Percentiles rank a stretch among this genome's conserved stretches.
Conservation (phyloP, 2,329 filamentous ascomycete species). For the Pseudofabraea citricarpa region DNA sequence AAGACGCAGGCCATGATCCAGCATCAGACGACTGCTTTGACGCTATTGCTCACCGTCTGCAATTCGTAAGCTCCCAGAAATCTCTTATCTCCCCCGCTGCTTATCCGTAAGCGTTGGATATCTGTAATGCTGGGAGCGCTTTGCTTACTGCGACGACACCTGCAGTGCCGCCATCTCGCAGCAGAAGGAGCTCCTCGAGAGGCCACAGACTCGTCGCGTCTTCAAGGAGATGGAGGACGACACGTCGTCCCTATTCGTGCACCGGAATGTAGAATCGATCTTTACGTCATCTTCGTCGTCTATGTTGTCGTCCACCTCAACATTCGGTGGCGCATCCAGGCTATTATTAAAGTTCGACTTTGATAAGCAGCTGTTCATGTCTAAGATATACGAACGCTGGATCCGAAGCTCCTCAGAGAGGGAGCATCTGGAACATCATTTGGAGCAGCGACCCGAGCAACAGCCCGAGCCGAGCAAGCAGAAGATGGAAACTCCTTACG, state of each 20-base stretch:
- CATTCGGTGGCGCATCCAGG: constrained; percentile 3
- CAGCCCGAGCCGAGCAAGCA: background rate
- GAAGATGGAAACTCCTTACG: background rate
- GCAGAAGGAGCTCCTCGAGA: constrained; percentile 6
- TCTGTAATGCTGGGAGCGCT: background rate
- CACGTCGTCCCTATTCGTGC: constrained; percentile 3
- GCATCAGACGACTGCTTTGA: constrained; percentile 3
- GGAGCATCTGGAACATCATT: too few relatives aligned
- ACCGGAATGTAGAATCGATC: background rate
- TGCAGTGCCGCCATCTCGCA: constrained; percentile 3
- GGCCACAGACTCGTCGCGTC: background rate
- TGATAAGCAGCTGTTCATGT: constrained; percentile 4
- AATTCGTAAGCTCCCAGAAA: constrained; percentile 2
- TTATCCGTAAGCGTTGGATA: background rate
- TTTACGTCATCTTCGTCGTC: background rate
- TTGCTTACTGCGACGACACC: background rate
- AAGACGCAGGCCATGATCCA: constrained; percentile 5
- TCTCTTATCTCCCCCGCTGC: background rate
- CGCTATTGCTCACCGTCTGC: constrained; percentile 3
- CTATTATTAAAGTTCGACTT: constrained; percentile 7
- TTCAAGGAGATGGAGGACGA: constrained; percentile 3
- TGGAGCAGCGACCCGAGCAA: too few relatives aligned
- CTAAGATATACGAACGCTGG: constrained; percentile 5
- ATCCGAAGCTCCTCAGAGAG: background rate
- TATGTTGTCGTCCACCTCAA: constrained; percentile 1